Conservation (phyloP, 306 rosid genomes). For the Vigna nakashimae region DNA sequence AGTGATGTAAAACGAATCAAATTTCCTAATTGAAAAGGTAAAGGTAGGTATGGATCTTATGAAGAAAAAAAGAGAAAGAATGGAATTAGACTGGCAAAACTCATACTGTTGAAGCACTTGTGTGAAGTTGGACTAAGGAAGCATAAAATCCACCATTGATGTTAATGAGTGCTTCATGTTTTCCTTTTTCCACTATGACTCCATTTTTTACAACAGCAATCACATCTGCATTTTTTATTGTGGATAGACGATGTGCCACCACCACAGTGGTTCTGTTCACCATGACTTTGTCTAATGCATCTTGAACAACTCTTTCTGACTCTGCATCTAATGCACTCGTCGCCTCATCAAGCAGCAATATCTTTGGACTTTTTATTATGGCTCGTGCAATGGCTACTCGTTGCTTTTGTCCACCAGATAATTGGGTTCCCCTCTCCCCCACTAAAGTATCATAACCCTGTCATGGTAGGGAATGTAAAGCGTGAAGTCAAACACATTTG, state of each 20-base stretch:
- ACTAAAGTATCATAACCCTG: constrained; percentile 83
- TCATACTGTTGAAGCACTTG: constrained; percentile 59
- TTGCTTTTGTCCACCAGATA: constrained; percentile 91
- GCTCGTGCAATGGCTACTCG: constrained; percentile 91
- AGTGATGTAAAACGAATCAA: not conserved
- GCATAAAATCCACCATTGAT: constrained; percentile 79
- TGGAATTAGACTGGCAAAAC: not conserved
- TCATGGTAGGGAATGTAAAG: not conserved
- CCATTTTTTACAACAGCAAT: constrained; percentile 93
- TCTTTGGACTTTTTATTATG: constrained; percentile 79
- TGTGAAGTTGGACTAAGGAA: constrained; percentile 78
- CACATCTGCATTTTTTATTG: constrained; percentile 83
- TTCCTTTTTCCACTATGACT: constrained; percentile 83
- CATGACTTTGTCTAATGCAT: constrained; percentile 84
- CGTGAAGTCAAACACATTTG: constrained; percentile 23
- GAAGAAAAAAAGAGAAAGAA: not conserved
- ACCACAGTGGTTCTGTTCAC: constrained; percentile 80
- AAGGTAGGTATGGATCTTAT: not conserved
- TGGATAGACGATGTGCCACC: constrained; percentile 83
- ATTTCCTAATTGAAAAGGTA: constrained; percentile 20
- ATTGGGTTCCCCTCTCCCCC: constrained; percentile 84
- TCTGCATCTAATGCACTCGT: constrained; percentile 90
- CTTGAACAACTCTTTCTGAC: constrained; percentile 90
- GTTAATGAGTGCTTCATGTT: constrained; percentile 69
- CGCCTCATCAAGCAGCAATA: constrained; percentile 81